Percentiles rank a stretch among this genome's conserved stretches.
These are phyloP conservation scores for Cladosporium sp. DNA, from an alignment of 2,329 filamentous ascomycete genomes.

Conservation along the genomic window DNA sequence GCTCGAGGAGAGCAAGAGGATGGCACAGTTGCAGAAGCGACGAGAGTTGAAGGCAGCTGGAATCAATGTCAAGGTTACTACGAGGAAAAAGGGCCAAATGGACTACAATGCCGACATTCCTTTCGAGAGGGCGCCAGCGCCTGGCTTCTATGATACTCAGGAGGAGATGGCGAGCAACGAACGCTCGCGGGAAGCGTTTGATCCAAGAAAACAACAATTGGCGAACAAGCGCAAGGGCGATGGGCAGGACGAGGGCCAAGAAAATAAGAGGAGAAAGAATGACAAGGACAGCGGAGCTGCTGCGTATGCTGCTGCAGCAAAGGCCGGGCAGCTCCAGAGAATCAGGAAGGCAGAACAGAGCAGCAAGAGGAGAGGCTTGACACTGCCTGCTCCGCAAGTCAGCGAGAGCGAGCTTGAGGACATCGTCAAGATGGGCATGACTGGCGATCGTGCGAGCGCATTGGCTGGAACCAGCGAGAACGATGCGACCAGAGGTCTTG, in stretches of 20 bases:
- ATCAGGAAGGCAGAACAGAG: constrained; percentile 95
- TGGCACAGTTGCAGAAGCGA: constrained; percentile 90
- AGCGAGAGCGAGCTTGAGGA: constrained; percentile 91
- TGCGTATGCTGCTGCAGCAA: constrained; percentile 81
- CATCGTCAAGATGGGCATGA: constrained; percentile 98
- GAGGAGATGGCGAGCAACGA: constrained; percentile 84
- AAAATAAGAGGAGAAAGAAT: constrained; percentile 80
- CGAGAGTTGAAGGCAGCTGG: constrained; percentile 95
- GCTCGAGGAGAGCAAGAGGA: constrained; percentile 85
- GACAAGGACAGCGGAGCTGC: constrained; percentile 79
- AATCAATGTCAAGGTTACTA: constrained; percentile 95
- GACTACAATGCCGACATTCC: constrained; percentile 99
- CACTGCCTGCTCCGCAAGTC: constrained; percentile 85
- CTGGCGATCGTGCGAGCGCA: constrained; percentile 79
- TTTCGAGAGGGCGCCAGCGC: constrained; percentile 86
- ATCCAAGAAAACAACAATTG: constrained; percentile 88
- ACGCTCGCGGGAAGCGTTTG: constrained; percentile 77
- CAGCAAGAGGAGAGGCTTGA: constrained; percentile 83
- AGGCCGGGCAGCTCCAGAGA: constrained; percentile 91
- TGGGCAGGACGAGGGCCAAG: constrained; percentile 69
- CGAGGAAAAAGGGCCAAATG: constrained; percentile 93
- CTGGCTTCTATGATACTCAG: constrained; percentile 89
- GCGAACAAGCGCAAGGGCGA: constrained; percentile 93
- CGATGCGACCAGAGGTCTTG: constrained; percentile 77
- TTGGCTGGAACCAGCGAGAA: constrained; percentile 71